Evolutionary conservation across 495 filamentous ascomycete genomes (phyloP), one percentile per base, ranked within the genome.

Genomic region (Entonaema liquescens): DNA sequence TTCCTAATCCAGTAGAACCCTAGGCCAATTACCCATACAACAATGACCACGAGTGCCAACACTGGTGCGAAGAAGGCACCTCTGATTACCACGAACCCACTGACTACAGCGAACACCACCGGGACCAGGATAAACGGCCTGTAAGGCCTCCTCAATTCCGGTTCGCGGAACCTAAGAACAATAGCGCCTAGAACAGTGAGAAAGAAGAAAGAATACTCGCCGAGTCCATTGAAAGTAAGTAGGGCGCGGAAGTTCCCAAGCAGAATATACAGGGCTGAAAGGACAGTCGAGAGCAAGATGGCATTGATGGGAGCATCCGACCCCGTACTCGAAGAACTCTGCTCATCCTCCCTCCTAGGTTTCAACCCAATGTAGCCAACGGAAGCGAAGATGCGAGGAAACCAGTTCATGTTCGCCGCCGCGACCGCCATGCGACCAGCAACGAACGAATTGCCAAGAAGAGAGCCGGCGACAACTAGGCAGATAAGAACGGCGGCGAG

Each of bases 171-270:
- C 28, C 86, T 77, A 29, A 89, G 74, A 6, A 86, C 66, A 12
- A 89, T 78, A 12, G 80, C 82, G 1, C 85, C 86, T 1, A 87
- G 62, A 3, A 87, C 84, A 2, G 85, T 86, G 5, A 89, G 74
- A 67, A 87, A 86, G 78, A 88, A 89, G 74, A 89, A 87, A 0
- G 82, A 78, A 64, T 85, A 88, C 71, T 88, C 87, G 11, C 81
- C 84, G 3, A 88, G 74, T 0, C 87, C 86, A 65, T 85, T 86
- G 73, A 88, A 86, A 2, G 85, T 88, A 7, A 89, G 71, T 2
- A 89, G 78, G 1, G 82, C 81, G 5, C 85, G 81, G 79, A 89
- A 88, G 68, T 78, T 88, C 2, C 86, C 87, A 3, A 88, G 72
- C 17, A 87, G 74, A 36, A 88, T 87, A 70, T 88, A 89, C 7